Base-by-base conservation (phyloP, 352 stramenopile genomes). In the Phytophthora sansomeana region DNA sequence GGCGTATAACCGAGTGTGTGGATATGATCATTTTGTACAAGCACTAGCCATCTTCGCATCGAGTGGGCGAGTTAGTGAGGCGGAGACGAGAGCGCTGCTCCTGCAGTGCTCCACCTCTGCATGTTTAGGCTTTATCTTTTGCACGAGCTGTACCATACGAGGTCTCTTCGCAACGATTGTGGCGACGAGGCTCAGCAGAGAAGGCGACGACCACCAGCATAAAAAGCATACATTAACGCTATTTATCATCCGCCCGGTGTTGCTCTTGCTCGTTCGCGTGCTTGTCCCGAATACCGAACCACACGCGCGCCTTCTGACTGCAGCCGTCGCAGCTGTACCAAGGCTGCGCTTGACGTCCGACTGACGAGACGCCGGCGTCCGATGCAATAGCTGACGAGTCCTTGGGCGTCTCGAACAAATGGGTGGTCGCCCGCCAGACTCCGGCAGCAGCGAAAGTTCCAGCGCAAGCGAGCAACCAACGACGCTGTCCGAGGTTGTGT, bases 401-500 rank as follows among this genome's bases (percentile, higher is more conserved):
- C 42, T 21, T 57, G 5, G 58, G 49, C 24, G 35, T 69, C 29
- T 64, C 67, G 46, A 90, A 86, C 35, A 77, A 35, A 28, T 77
- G 62, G 19, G 74, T 83, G 8, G 72, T 89, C 9, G 81, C 83
- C 58, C 83, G 75, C 77, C 75, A 86, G 30, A 83, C 50, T 24
- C 78, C 83, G 0, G 77, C 77, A 29, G 58, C 64, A 0, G 76
- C 77, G 58, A 90, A 90, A 10, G 70, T 65, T 10, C 79, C 75
- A 2, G 71, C 79, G 44, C 80, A 91, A 7, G 60, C 63, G 13
- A 90, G 63, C 54, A 91, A 61, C 83, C 83, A 91, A 3, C 77
- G 80, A 1, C 81, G 80, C 57, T 91, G 77, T 57, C 69, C 70
- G 1, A 81, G 29, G 35, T 91, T 74, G 8, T 68, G 68, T 1